Evolutionary conservation across 495 filamentous ascomycete species (phyloP), one percentile per base, ranked within the genome.

Genomic region (Penicillium chermesinum): DNA sequence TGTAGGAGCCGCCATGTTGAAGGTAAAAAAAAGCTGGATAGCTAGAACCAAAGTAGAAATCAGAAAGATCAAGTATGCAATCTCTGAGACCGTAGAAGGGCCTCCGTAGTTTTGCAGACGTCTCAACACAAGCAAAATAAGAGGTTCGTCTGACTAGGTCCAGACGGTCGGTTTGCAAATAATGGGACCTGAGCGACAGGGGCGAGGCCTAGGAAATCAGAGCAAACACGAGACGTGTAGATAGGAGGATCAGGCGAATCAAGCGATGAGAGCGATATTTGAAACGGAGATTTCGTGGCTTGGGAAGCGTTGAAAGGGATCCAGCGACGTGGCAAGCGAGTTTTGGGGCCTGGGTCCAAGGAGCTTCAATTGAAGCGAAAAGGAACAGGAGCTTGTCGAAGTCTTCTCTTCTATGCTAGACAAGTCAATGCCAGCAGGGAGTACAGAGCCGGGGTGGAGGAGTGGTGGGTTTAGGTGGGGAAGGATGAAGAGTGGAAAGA

Each of bases 1-100:
- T 68, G 88, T 85, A 53, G 86, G 84, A 75, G 67, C 81, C 61
- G 89, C 86, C 90, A 96, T 96, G 21, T 64, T 63, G 59, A 66
- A 53, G 51, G 57, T 49, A 49, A 55, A 37, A 49, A 55, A 37
- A 51, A 41, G 48, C 46, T 20, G 49, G 41, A 53, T 40, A 25
- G 39, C 48, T 38, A 32, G 55, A 49, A 34, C 41, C 46, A 46
- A 44, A 47, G n/a, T 30, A 5, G 5, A 30, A 30, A 30, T 4
- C 10, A 30, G 4, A 30, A 13, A 10, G 25, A 30, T 30, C 25
- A 30, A 30, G 25, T 5, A 30, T 30, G 25, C 4, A 14, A 5
- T 14, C 6, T 37, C 25, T 10, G 10, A 10, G 10, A 30, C 25
- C 25, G 10, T 10, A 5, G 5, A 10, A 10, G 4, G 25, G 25